Conservation (phyloP, 2,329 filamentous ascomycete species). For the Arthrinium phaeospermum region DNA sequence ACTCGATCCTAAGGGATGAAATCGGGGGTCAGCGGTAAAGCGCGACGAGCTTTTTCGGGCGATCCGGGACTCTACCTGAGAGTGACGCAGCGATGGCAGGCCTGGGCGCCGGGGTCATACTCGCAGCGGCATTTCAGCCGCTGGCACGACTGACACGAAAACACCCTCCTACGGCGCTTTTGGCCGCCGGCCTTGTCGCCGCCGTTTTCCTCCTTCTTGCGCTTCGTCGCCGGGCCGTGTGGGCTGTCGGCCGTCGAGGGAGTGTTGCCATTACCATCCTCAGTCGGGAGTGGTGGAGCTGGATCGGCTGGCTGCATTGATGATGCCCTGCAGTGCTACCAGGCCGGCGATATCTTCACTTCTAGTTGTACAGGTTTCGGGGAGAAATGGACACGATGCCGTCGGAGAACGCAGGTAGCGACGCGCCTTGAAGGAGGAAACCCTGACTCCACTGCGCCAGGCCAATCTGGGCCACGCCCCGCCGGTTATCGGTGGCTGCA, state of each 20-base stretch:
- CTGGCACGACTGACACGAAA: slow-evolving; percentile 27
- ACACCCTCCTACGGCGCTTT: slow-evolving; percentile 25
- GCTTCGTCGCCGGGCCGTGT: not conserved
- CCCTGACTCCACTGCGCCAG: slow-evolving; percentile 2
- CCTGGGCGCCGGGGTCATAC: slow-evolving; percentile 25
- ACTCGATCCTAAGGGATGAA: slow-evolving; percentile 20
- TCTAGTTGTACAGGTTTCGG: slow-evolving; percentile 17
- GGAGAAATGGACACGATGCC: slow-evolving; percentile 20
- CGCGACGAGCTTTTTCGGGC: not conserved
- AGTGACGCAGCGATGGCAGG: slow-evolving; percentile 25
- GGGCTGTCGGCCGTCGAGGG: not conserved
- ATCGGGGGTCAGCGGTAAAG: not conserved
- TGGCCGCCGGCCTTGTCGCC: slow-evolving; percentile 2
- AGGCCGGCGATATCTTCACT: slow-evolving; percentile 6
- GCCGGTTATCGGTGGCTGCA: slow-evolving; percentile 18
- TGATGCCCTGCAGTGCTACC: slow-evolving; percentile 14
- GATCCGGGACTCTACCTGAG: slow-evolving; percentile 21
- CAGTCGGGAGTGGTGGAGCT: slow-evolving; percentile 16
- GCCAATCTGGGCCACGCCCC: not conserved
- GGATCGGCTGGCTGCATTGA: slow-evolving; percentile 20
- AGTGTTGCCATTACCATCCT: slow-evolving; percentile 7
- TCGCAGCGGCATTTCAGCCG: slow-evolving; percentile 27
- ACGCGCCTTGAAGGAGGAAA: not conserved
- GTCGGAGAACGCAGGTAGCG: slow-evolving; percentile 21
- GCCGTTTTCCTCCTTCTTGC: slow-evolving; percentile 23